Evolutionary conservation across 306 rosid genomes (phyloP).

Genomic region (Vigna mungo): DNA sequence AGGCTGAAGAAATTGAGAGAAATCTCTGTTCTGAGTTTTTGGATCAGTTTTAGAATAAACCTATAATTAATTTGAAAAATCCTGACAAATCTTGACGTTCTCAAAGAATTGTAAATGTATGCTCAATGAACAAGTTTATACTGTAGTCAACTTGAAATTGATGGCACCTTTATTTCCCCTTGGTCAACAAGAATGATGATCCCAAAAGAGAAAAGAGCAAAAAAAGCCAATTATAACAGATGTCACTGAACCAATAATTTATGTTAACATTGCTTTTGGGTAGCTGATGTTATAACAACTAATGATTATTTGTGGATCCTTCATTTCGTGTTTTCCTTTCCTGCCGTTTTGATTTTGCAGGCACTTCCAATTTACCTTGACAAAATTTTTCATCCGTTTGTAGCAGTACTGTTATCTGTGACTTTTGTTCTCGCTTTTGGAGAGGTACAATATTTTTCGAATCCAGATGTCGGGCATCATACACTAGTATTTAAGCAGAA

Average conservation of each 20-base stretch:
- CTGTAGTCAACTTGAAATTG: neutral
- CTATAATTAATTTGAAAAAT: neutral
- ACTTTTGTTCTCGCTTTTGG: slow-evolving; percentile 88
- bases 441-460: slow-evolving; percentile 58
- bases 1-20: neutral
- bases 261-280: slow-evolving; percentile 2
- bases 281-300: slow-evolving; percentile 26
- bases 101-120: slow-evolving; percentile 18
- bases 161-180: neutral
- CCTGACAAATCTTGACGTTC: neutral
- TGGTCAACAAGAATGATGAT: neutral
- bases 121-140: slow-evolving; percentile 4
- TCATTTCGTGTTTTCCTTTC: neutral
- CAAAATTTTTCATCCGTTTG: slow-evolving; percentile 77
- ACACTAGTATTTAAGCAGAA: slow-evolving; percentile 22
- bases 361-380: slow-evolving; percentile 92
- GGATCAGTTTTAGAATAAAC: neutral
- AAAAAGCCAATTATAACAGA: slow-evolving; percentile 11
- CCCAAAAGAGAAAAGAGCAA: neutral
- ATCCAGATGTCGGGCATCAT: slow-evolving; percentile 7
- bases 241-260: neutral
- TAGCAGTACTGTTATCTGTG: slow-evolving; percentile 84
- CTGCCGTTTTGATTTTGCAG: slow-evolving; percentile 55
- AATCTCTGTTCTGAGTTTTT: neutral
- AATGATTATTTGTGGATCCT: slow-evolving; percentile 11